Percentiles rank a stretch among this genome's conserved stretches.
Evolutionary conservation across 768 basidiomycete genomes (phyloP).

Genomic region (Mycena vitilis): DNA sequence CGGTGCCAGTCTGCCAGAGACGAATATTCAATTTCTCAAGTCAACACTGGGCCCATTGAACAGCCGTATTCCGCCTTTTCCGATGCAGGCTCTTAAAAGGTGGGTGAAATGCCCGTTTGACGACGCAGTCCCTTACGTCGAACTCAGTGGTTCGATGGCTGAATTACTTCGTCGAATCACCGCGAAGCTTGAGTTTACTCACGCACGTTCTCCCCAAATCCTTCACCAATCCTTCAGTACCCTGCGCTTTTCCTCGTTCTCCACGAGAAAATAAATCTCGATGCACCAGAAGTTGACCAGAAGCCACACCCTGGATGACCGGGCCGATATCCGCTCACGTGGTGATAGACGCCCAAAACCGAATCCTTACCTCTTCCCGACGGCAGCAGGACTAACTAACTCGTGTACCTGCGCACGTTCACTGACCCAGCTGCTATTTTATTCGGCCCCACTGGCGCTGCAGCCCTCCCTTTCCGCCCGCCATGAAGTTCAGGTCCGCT

Average conservation of each 20-base stretch:
- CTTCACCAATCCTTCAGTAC: neutral
- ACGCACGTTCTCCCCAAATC: neutral
- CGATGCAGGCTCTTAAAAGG: too few species aligned
- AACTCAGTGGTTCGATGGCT: too few species aligned
- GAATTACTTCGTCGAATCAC: too few species aligned
- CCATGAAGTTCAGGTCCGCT: conserved; percentile 73
- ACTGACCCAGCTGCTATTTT: neutral
- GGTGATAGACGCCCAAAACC: neutral
- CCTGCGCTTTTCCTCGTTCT: neutral
- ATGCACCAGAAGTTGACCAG: neutral
- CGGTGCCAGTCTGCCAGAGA: too few species aligned
- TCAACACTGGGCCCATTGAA: too few species aligned
- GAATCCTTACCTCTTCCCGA: neutral
- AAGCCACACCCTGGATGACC: neutral
- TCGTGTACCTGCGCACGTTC: conserved; percentile 14
- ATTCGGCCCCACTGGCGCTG: neutral
- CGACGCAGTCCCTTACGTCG: too few species aligned
- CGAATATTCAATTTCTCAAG: too few species aligned
- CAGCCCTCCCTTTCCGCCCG: neutral
- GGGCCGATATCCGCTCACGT: neutral
- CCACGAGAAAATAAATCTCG: neutral
- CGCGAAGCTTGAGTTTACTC: neutral
- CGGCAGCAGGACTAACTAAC: neutral
- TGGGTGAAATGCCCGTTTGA: too few species aligned
- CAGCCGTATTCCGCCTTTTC: too few species aligned